These are phyloP conservation scores for Carallia pectinifolia DNA, from an alignment of 345 rosid species.

Conservation along the genomic window DNA sequence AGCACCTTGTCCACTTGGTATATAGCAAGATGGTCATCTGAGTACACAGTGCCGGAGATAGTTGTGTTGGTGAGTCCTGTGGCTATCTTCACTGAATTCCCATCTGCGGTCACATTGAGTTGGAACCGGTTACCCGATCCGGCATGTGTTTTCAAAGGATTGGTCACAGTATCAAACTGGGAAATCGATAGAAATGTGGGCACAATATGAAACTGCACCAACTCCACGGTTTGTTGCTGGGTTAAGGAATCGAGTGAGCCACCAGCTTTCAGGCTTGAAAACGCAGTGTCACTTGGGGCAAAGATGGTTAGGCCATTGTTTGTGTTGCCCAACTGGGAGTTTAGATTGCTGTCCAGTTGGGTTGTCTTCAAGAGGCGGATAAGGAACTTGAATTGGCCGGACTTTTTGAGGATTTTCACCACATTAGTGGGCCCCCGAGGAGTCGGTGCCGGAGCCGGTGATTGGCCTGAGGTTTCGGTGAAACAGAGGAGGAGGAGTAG, in stretches of 20 bases:
- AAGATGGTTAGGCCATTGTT: constrained; percentile 23
- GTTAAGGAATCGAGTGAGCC: constrained; percentile 16
- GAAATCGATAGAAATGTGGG: constrained; percentile 29
- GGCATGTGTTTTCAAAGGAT: background rate
- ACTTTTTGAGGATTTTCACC: constrained; percentile 8
- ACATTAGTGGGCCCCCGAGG: background rate
- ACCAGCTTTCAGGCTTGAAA: constrained; percentile 18
- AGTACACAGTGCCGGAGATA: background rate
- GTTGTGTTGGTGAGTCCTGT: background rate
- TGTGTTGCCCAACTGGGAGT: constrained; percentile 13
- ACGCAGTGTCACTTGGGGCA: constrained; percentile 26
- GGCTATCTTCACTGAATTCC: background rate
- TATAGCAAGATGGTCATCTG: background rate
- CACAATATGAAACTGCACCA: constrained; percentile 40
- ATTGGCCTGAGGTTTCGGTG: no score
- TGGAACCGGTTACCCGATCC: background rate
- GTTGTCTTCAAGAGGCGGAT: constrained; percentile 21
- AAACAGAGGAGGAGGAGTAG: background rate
- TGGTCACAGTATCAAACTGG: constrained; percentile 33
- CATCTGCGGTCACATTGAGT: constrained; percentile 13
- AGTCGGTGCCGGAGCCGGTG: background rate
- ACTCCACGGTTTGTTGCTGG: constrained; percentile 26
- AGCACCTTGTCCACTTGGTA: background rate
- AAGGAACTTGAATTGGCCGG: constrained; percentile 19
- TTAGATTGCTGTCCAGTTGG: constrained; percentile 24